These are phyloP conservation scores for Jatropha podagrica DNA, from an alignment of 441 rosid genomes.

Conservation along the genomic window DNA sequence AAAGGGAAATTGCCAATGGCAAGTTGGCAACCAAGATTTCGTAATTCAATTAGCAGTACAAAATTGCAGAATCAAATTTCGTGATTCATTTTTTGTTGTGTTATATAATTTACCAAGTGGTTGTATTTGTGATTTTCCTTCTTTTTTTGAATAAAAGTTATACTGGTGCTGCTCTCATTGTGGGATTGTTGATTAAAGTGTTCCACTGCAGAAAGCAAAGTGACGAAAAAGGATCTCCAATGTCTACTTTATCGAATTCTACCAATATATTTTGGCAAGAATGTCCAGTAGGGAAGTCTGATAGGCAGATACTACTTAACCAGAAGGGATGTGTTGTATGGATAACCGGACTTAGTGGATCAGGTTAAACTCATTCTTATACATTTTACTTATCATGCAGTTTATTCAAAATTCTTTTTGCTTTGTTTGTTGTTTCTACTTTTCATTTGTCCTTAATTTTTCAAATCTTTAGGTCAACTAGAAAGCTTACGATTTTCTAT, in stretches of 20 bases:
- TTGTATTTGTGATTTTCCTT: background rate
- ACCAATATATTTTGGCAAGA: slow-evolving; percentile 91
- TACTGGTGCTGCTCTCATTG: background rate
- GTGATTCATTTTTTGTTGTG: background rate
- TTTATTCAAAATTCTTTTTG: background rate
- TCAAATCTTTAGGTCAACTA: background rate
- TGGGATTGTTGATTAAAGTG: slow-evolving; percentile 12
- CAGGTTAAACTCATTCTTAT: slow-evolving; percentile 45
- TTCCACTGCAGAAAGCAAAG: slow-evolving; percentile 16
- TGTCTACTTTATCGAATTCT: slow-evolving; percentile 65
- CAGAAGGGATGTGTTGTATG: slow-evolving; percentile 92
- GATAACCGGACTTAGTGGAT: slow-evolving; percentile 97
- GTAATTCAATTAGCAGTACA: background rate
- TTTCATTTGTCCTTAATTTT: background rate
- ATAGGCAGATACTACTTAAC: slow-evolving; percentile 71
- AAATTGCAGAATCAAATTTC: background rate
- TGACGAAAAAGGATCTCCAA: slow-evolving; percentile 26
- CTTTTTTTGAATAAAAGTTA: background rate
- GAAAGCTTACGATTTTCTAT: background rate
- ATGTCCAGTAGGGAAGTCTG: slow-evolving; percentile 67
- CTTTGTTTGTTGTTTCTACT: background rate
- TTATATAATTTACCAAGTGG: slow-evolving; percentile 4
- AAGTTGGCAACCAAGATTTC: background rate
- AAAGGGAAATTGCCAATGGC: background rate
- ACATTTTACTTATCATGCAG: background rate